A percentile compares a stretch with the other conserved stretches of the same genome.
Evolutionary conservation across 2,329 filamentous ascomycete genomes (phyloP).

Genomic region (Cryphonectria nitschkei): DNA sequence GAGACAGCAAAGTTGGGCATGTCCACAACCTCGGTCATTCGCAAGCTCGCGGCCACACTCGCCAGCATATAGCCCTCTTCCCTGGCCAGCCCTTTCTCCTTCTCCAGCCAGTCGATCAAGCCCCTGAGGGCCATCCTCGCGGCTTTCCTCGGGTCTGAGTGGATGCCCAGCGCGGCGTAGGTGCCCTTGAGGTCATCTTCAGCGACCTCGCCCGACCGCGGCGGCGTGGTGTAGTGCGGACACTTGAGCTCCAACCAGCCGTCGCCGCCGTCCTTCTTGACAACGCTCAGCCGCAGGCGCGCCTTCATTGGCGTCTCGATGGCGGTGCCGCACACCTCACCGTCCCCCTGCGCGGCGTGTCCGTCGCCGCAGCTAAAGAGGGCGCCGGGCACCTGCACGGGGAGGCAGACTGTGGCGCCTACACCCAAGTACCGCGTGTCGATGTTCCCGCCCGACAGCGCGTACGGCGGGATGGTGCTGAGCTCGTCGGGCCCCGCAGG

Average conservation of each 20-base stretch:
- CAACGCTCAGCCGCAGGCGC: slow-evolving; percentile 50
- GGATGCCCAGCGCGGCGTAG: slow-evolving; percentile 59
- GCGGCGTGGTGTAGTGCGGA: slow-evolving; percentile 51
- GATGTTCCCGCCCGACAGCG: slow-evolving; percentile 55
- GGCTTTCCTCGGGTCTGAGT: slow-evolving; percentile 51
- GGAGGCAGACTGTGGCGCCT: slow-evolving; percentile 52
- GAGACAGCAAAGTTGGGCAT: slow-evolving; percentile 58
- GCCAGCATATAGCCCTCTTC: slow-evolving; percentile 57
- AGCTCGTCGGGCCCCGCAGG: slow-evolving; percentile 49
- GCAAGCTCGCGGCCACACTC: slow-evolving; percentile 53
- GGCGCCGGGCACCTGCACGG: slow-evolving; percentile 52
- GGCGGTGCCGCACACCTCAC: slow-evolving; percentile 59
- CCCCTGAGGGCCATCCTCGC: slow-evolving; percentile 51
- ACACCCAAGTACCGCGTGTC: slow-evolving; percentile 54
- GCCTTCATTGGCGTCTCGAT: slow-evolving; percentile 58
- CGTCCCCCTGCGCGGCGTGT: slow-evolving; percentile 58
- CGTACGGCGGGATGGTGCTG: slow-evolving; percentile 53
- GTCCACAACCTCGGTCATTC: slow-evolving; percentile 56
- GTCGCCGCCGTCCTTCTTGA: slow-evolving; percentile 44
- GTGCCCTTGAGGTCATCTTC: slow-evolving; percentile 47
- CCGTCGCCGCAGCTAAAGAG: slow-evolving; percentile 59
- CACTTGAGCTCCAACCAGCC: slow-evolving; percentile 39
- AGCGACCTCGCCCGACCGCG: slow-evolving; percentile 42
- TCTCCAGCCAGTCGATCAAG: slow-evolving; percentile 53
- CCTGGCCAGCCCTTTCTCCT: slow-evolving; percentile 48